Evolutionary conservation across 768 basidiomycete genomes (phyloP).

Genomic region (Leccinum aurantiacum): DNA sequence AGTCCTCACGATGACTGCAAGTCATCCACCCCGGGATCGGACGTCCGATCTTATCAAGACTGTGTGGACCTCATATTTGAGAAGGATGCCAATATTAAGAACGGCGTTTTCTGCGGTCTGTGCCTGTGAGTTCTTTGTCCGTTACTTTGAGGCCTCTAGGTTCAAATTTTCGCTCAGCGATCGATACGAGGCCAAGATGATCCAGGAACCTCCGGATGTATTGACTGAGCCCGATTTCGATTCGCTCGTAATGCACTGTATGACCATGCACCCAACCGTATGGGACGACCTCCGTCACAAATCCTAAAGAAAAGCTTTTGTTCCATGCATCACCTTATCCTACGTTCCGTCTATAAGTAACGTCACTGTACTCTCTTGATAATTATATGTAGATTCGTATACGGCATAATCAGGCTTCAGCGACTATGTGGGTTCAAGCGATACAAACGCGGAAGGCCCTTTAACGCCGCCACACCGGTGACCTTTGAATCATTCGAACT

Average conservation of each 20-base stretch:
- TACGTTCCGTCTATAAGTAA: slow-evolving; percentile 10
- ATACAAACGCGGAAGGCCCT: no score
- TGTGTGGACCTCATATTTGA: slow-evolving; percentile 41
- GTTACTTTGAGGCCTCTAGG: neutral
- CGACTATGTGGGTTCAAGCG: neutral
- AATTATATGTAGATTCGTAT: slow-evolving; percentile 15
- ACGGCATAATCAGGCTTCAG: slow-evolving; percentile 7
- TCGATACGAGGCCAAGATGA: slow-evolving; percentile 28
- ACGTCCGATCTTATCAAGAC: slow-evolving; percentile 42
- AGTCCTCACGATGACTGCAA: slow-evolving; percentile 3
- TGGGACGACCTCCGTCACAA: slow-evolving; percentile 45
- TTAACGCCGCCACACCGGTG: no score
- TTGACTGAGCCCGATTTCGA: slow-evolving; percentile 35
- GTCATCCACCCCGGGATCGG: neutral
- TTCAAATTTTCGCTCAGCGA: slow-evolving; percentile 17
- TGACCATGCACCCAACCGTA: slow-evolving; percentile 45
- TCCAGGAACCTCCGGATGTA: slow-evolving; percentile 31
- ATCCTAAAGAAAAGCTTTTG: slow-evolving; percentile 1
- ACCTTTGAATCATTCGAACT: no score
- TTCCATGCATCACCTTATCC: slow-evolving; percentile 7
- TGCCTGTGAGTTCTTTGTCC: slow-evolving; percentile 47
- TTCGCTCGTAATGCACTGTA: slow-evolving; percentile 49
- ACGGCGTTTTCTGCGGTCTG: slow-evolving; percentile 42
- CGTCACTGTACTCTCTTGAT: slow-evolving; percentile 11
- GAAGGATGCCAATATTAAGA: slow-evolving; percentile 29